Evolutionary conservation across 768 basidiomycete genomes (phyloP), one percentile per base, ranked within the genome.

Genomic region (Austroboletus eburneus): DNA sequence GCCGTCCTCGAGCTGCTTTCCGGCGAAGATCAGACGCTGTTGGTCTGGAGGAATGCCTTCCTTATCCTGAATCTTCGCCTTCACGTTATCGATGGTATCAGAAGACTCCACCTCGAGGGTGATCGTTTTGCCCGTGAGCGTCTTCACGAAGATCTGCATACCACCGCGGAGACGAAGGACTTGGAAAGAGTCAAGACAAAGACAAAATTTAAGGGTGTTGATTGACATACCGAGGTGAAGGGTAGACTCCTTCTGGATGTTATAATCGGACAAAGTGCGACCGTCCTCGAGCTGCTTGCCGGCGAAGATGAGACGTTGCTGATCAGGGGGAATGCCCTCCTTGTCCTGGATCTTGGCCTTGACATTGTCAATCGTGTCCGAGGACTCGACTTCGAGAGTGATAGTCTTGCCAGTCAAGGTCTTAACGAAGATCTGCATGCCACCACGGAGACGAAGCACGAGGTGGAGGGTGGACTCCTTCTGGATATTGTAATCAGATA

Each of bases 311-410:
- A 93, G 74, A 37, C 90, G 86, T 59, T 93, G 90, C 62, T 91
- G 90, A 57, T 92, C 91, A 5, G 91, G 91, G 16, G 83, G 85
- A 21, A 86, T 85, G 0, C 87, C 91, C 59, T 92, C 91, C 73
- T 93, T 94, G 65, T 93, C 91, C 65, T 93, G 91, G 39, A 95
- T 93, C 79, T 92, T 93, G 34, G 85, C 78, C 69, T 90, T 91
- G 34, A 91, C 87, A 51, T 89, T 90, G 64, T 90, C 87, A 56
- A 90, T 90, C 33, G 87, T 89, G 61, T 90, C 89, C 0, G 85
- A 87, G 0, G 87, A 90, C 67, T 91, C 87, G 8, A 91, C 87
- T 68, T 90, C 88, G 4, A 91, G 72, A n/a, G 90, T 91, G 68
- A 91, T 91, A 0, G 91, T 93, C 75, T 93, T 94, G 23, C 89